Percentiles rank a stretch among this genome's conserved stretches.
These are phyloP conservation scores for Sanguinoderma infundibulare DNA, from an alignment of 1,284 basidiomycete species.

Conservation along the genomic window DNA sequence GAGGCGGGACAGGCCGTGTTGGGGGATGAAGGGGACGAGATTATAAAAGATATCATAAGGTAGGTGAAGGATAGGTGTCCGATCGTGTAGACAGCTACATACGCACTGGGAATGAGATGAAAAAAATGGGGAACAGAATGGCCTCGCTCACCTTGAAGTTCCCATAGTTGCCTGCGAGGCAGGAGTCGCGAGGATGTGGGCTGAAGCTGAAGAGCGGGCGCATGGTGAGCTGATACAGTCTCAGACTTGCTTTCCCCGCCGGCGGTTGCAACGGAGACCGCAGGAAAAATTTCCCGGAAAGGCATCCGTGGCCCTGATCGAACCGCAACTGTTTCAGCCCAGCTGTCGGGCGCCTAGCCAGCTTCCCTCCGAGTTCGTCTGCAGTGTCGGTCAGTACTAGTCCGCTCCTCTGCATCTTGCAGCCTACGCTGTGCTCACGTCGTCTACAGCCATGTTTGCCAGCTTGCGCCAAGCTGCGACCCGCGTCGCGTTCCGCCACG, in stretches of 20 bases:
- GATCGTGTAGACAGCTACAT: neutral
- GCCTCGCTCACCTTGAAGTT: neutral
- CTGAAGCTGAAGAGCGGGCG: too few species aligned
- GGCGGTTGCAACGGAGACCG: too few species aligned
- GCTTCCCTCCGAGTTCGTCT: too few species aligned
- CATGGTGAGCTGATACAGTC: too few species aligned
- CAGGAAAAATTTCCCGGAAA: neutral
- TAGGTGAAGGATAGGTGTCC: neutral
- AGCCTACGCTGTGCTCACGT: neutral
- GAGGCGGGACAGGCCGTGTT: neutral
- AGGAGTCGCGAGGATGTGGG: too few species aligned
- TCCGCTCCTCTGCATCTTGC: neutral
- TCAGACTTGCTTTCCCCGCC: too few species aligned
- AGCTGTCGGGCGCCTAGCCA: neutral
- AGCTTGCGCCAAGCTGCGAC: constrained; percentile 11
- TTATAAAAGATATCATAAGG: neutral
- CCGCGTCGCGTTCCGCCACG: constrained; percentile 13
- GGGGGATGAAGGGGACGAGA: neutral
- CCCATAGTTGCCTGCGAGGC: neutral
- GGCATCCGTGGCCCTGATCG: neutral
- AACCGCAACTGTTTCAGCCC: neutral
- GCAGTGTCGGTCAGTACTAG: neutral
- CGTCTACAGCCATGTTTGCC: constrained; percentile 13
- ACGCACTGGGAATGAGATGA: neutral
- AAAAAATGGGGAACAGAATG: neutral